phyloP scores from a whole-genome alignment of 2,329 filamentous ascomycete species.

The Colletotrichum incanum region DNA sequence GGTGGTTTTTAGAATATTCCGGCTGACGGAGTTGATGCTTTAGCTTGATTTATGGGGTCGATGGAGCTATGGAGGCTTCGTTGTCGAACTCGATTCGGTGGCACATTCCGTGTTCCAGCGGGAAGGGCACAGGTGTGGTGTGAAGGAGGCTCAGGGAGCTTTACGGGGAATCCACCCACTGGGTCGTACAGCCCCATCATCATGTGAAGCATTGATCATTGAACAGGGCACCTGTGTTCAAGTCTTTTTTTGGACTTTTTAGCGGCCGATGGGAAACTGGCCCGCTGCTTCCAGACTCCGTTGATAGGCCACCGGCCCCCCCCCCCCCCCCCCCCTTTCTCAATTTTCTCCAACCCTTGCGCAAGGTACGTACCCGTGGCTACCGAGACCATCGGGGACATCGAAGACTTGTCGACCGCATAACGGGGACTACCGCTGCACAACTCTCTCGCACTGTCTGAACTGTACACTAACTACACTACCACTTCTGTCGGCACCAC shows the following conservation, averaged over 20 bases:
- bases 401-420: not conserved
- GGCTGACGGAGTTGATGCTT: slow-evolving; percentile 15
- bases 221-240: not conserved
- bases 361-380: not conserved
- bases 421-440: not conserved
- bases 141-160: not conserved
- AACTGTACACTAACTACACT: not conserved
- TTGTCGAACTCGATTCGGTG: slow-evolving; percentile 5
- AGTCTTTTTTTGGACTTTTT: slow-evolving; percentile 38
- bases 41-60: slow-evolving; percentile 9
- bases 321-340: slow-evolving; percentile 4
- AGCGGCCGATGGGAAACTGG: slow-evolving; percentile 28
- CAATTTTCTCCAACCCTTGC: not conserved
- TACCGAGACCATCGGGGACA: slow-evolving; percentile 2
- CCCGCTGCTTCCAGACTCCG: slow-evolving; percentile 30
- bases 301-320: slow-evolving; percentile 1
- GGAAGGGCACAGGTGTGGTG: not conserved
- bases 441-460: slow-evolving; percentile 2
- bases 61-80: not conserved
- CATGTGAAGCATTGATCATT: slow-evolving; percentile 16
- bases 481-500: slow-evolving; percentile 1
- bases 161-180: not conserved
- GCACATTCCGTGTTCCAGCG: not conserved
- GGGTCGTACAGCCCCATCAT: slow-evolving; percentile 3
- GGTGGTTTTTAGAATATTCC: slow-evolving; percentile 21